Evolutionary conservation across 129 eudicot genomes (phyloP), one percentile per base, ranked within the genome.

Genomic region (Calendula officinalis): DNA sequence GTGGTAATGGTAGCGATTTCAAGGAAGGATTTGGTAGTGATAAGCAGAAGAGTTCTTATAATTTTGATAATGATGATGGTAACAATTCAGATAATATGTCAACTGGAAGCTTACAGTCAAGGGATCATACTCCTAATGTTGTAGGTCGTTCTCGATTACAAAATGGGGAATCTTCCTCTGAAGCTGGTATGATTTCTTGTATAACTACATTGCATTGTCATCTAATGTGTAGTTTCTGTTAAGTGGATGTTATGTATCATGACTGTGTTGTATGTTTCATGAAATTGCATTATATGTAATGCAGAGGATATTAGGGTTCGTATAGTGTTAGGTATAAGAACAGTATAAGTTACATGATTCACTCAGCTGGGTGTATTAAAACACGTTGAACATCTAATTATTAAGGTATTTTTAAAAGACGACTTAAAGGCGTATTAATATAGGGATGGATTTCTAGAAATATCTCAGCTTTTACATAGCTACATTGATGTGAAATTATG

Each of bases 111-210:
- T 77, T 62, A 4, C 75, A 61, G 17, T 66, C 80, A 0, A 79
- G 81, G 66, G 95, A 80, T 22, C 87, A 70, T 50, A 89, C 92
- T 14, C 92, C 95, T 7, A 78, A 60, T 38, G 80, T 85, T 50
- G 69, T 75, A 77, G 82, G 73, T 9, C 83, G 81, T 7, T 83
- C 98, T 8, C 76, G 95, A 27, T 70, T 92, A 27, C 85, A 82
- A 13, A 75, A 80, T 70, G 92, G 52, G 0, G 94, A 85, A 68
- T 77, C 96, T 7, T 88, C 96, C 0, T 79, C 96, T 8, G 96
- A 74, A 41, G 78, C 81, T 71, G 96, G 96, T 92, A 87, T 59
- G 73, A 36, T 48, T 72, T 50, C 33, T 10, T 57, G 45, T 17
- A 12, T 3, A 3, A 10, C 4, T 34, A 15, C 47, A 22, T 40